phyloP scores from a whole-genome alignment of 2,329 filamentous ascomycete species.

The Macrophomina phaseolina region DNA sequence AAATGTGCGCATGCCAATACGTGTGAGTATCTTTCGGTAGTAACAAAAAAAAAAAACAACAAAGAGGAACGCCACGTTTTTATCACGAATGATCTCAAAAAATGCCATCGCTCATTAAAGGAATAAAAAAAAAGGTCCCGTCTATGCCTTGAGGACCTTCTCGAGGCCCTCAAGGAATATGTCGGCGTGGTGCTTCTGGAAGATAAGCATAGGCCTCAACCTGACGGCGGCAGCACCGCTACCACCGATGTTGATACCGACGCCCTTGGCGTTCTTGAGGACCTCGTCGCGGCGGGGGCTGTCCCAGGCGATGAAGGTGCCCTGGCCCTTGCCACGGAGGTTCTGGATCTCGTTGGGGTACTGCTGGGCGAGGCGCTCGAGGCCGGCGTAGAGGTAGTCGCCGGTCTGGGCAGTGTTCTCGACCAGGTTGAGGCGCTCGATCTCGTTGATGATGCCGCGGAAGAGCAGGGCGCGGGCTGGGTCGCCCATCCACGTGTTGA shows the following conservation, averaged over 20 bases:
- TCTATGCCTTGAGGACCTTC: slow-evolving; percentile 66
- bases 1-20: not conserved
- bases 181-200: slow-evolving; percentile 90
- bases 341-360: slow-evolving; percentile 82
- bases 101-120: slow-evolving; percentile 13
- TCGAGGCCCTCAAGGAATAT: slow-evolving; percentile 80
- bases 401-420: slow-evolving; percentile 78
- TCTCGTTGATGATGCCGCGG: slow-evolving; percentile 83
- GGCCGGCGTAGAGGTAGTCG: slow-evolving; percentile 74
- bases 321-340: slow-evolving; percentile 83
- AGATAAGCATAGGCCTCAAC: slow-evolving; percentile 87
- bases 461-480: slow-evolving; percentile 84
- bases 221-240: slow-evolving; percentile 77
- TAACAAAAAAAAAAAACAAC: slow-evolving; percentile 1
- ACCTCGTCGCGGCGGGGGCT: slow-evolving; percentile 80
- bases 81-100: not conserved
- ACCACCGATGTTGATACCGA: slow-evolving; percentile 88
- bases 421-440: slow-evolving; percentile 78
- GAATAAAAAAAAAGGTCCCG: not conserved
- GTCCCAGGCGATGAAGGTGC: slow-evolving; percentile 94
- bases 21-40: slow-evolving; percentile 3
- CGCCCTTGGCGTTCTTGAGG: slow-evolving; percentile 75
- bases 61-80: slow-evolving; percentile 7
- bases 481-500: slow-evolving; percentile 98
- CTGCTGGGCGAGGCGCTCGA: slow-evolving; percentile 69